These are phyloP conservation scores for Tolypocladium tundrense DNA, from an alignment of 2,329 filamentous ascomycete species.

Conservation along the genomic window DNA sequence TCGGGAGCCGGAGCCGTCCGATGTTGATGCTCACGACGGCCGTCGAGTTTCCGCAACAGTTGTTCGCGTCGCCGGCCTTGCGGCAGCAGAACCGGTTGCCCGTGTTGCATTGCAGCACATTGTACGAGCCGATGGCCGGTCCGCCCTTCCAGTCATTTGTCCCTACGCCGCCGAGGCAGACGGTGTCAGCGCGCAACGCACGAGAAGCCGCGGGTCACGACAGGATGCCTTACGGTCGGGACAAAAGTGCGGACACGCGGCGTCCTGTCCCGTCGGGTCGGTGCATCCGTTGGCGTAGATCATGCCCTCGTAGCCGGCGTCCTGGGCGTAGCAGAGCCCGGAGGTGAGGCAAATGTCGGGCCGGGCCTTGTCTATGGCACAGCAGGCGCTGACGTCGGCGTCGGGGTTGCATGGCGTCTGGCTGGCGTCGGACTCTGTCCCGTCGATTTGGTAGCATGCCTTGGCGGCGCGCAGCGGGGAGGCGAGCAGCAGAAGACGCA, in stretches of 20 bases:
- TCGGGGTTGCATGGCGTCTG: slow-evolving; percentile 8
- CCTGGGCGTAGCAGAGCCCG: slow-evolving; percentile 11
- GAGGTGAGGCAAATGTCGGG: slow-evolving; percentile 12
- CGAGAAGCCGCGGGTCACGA: neutral
- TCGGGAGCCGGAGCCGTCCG: slow-evolving; percentile 1
- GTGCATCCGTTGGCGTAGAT: slow-evolving; percentile 13
- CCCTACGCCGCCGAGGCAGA: neutral
- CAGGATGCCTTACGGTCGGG: neutral
- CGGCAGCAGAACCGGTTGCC: slow-evolving; percentile 11
- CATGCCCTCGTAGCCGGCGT: slow-evolving; percentile 5
- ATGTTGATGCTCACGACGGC: slow-evolving; percentile 1
- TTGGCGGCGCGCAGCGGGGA: neutral
- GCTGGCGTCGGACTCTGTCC: neutral
- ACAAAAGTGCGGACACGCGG: slow-evolving; percentile 9
- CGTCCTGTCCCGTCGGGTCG: slow-evolving; percentile 6
- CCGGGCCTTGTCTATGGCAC: slow-evolving; percentile 6
- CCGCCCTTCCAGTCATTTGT: slow-evolving; percentile 6
- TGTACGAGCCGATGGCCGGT: neutral
- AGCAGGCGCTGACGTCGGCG: slow-evolving; percentile 10
- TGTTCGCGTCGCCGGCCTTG: neutral
- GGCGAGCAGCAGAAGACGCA: neutral
- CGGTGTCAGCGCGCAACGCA: neutral
- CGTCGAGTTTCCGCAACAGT: slow-evolving; percentile 9
- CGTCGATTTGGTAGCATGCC: slow-evolving; percentile 24
- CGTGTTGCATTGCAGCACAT: slow-evolving; percentile 9